A percentile compares a stretch with the other conserved stretches of the same genome.
These are phyloP conservation scores for Pythium guiyangense DNA, from an alignment of 352 stramenopile genomes.

Conservation along the genomic window DNA sequence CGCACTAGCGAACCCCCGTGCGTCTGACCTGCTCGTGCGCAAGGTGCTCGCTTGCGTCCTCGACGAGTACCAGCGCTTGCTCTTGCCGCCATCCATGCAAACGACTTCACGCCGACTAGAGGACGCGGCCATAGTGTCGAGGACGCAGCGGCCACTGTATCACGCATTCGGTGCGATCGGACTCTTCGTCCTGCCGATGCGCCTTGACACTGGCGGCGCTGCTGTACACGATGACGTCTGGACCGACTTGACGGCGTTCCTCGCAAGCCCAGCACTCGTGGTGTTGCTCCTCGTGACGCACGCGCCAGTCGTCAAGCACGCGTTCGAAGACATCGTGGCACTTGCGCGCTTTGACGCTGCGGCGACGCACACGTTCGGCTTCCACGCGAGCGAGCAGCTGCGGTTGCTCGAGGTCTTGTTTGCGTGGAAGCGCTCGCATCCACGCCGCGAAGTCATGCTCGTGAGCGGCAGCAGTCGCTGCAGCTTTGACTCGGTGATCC, in stretches of 20 bases:
- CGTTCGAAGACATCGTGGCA: slow-evolving; percentile 35
- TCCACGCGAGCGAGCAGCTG: slow-evolving; percentile 35
- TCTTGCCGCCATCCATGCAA: slow-evolving; percentile 48
- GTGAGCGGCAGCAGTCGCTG: slow-evolving; percentile 24
- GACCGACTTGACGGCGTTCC: slow-evolving; percentile 24
- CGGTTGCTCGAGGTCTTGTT: slow-evolving; percentile 34
- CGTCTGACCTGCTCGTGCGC: slow-evolving; percentile 19
- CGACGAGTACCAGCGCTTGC: slow-evolving; percentile 38
- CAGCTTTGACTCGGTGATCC: slow-evolving; percentile 40
- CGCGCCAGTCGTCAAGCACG: slow-evolving; percentile 42
- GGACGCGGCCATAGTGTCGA: not conserved
- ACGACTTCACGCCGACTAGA: not conserved
- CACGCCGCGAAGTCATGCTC: slow-evolving; percentile 22
- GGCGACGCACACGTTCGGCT: slow-evolving; percentile 35
- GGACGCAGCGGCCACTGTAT: slow-evolving; percentile 18
- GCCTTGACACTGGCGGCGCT: slow-evolving; percentile 8
- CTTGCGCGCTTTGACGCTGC: slow-evolving; percentile 28
- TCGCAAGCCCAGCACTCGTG: slow-evolving; percentile 29
- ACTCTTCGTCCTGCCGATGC: slow-evolving; percentile 39
- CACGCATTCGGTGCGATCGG: slow-evolving; percentile 41
- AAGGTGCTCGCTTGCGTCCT: slow-evolving; percentile 24
- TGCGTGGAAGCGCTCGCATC: slow-evolving; percentile 28
- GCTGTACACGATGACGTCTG: slow-evolving; percentile 21
- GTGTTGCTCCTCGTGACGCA: slow-evolving; percentile 30
- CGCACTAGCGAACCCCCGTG: slow-evolving; percentile 7